Base-by-base conservation (phyloP, 1,139 yeast species). In the Hyphopichia fennica region DNA sequence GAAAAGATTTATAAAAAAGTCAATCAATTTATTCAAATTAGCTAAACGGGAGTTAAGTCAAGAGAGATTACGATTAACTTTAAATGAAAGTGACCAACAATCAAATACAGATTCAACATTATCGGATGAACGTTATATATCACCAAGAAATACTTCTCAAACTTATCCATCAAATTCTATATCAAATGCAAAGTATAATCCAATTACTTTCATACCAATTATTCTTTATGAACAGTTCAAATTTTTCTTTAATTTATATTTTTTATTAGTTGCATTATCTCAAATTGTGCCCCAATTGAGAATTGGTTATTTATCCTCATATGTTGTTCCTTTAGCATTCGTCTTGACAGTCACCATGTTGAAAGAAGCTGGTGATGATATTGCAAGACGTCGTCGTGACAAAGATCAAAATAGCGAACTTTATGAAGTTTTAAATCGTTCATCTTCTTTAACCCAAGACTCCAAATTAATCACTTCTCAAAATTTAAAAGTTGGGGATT, bases 211-310 rank as follows among this genome's bases (percentile, higher is more conserved):
- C 57, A 68, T 95, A 11, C 99, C 99, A 4, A 74, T 89, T 35
- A 83, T 93, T 42, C 73, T 95, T 34, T 95, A 87, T 62, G 97
- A 93, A 61, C 99, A 95, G 69, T 95, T 95, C 80, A 90, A 90
- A 66, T 93, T 93, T 63, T 95, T 95, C 64, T 95, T 90, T 75
- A 95, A 95, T 63, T 69, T 95, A 41, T 95, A 95, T 64, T 95
- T 95, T 59, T 68, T 95, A 42, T 60, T 95, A 33, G 99, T 95
- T 49, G 99, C 99, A 17, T 74, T 95, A 45, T 90, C 98, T 2
- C 99, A 95, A 64, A 84, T 86, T 3, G 75, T 95, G n/a, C 97
- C 98, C 1, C 89, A 84, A 13, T 73, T 95, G 45, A 74, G 98
- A 51, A 93, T 95, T 31, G 99, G 99, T 9, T 95, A 91, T 58